Evolutionary conservation across 2,329 filamentous ascomycete species (phyloP), one percentile per base, ranked within the genome.

Genomic region (Didymella segeticola): DNA sequence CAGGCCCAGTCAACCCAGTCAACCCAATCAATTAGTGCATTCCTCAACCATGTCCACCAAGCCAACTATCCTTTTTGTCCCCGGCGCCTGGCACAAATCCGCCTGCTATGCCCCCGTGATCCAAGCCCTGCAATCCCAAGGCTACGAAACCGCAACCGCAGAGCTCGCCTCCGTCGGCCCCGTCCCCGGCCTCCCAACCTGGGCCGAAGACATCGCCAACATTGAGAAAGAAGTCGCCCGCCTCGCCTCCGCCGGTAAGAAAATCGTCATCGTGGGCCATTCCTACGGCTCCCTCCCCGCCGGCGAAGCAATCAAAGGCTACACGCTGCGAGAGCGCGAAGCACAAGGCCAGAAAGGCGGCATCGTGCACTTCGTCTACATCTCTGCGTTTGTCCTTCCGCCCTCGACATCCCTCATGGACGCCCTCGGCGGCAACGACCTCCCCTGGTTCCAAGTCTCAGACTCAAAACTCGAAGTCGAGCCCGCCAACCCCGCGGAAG

Each of bases 31-130:
- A 30, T 10, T 11, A 30, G 4, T 30, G 4, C 14, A 30, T 30
- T 30, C 25, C 1, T 1, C 25, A 8, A 34, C n/a, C 7, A 45
- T 36, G 31, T 19, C 42, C 23, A n/a, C 23, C 19, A 47, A 43
- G 33, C 50, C 43, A 15, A 53, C 50, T 2, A 31, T 53, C 37
- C 43, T 53, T 37, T 43, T 47, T 15, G 37, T 47, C 25, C 50
- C 50, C 26, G 50, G 50, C 37, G 50, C 50, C 37, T 53, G 50
- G 43, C 50, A 53, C 37, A 42, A 20, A 20, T 9, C 50, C 8
- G 5, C 37, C 0, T 53, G 43, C 37, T 53, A 37, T 30, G 10
- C 14, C 11, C 50, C 37, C n/a, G 25, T 47, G 3, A 30, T 53
- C 11, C 5, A 19, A 4, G 2, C 12, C 1, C 43, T 53, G 3